Evolutionary conservation across 768 basidiomycete genomes (phyloP).

Genomic region (Cystobasidiopsis lactophilus): DNA sequence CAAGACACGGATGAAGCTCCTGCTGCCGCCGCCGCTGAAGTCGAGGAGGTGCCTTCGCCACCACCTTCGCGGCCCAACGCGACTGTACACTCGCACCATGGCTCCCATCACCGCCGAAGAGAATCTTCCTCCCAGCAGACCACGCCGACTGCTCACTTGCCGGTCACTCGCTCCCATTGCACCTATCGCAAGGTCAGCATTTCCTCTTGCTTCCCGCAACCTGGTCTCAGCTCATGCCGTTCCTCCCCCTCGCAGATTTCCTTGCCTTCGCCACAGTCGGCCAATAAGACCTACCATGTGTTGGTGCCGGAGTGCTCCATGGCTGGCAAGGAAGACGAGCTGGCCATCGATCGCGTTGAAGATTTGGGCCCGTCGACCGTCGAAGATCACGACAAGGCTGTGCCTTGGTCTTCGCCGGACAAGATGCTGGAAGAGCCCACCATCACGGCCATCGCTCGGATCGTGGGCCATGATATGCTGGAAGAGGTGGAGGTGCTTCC

Average conservation of each 20-base stretch:
- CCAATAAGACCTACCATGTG: neutral
- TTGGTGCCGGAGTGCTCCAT: neutral
- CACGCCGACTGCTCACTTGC: neutral
- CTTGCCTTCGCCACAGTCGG: neutral
- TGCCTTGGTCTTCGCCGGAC: neutral
- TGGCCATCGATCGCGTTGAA: neutral
- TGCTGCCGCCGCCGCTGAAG: too few species aligned
- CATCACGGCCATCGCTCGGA: neutral
- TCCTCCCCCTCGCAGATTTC: neutral
- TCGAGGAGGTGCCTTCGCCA: too few species aligned
- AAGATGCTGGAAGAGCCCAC: neutral
- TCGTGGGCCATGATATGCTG: neutral
- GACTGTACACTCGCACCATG: too few species aligned
- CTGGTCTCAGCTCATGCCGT: neutral
- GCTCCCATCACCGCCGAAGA: too few species aligned
- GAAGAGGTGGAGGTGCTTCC: neutral
- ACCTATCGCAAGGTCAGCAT: neutral
- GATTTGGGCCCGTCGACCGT: neutral
- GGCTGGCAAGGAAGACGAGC: neutral
- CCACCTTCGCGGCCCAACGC: too few species aligned
- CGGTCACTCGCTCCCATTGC: neutral
- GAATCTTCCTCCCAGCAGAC: too few species aligned
- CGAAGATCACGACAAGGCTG: neutral
- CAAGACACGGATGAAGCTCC: too few species aligned
- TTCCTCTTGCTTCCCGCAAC: neutral